Percentiles rank a stretch among this genome's conserved stretches.
phyloP scores from a whole-genome alignment of 2,329 filamentous ascomycete species.

The Parastagonospora avenae region DNA sequence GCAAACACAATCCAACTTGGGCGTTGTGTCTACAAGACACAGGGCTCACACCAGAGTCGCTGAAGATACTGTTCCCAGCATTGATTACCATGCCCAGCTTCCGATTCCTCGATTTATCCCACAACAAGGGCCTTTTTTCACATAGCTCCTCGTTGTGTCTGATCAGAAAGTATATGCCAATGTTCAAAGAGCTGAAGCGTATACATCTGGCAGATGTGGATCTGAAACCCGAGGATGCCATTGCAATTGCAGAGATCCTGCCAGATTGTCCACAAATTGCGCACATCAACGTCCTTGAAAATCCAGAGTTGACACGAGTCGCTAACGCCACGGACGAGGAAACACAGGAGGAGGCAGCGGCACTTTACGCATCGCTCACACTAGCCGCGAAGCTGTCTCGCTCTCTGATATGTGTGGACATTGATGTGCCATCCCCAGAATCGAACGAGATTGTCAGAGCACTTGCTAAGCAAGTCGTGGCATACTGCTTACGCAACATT shows the following conservation, averaged over 20 bases:
- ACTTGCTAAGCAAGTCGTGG: slow-evolving; percentile 90
- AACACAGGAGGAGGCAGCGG: slow-evolving; percentile 89
- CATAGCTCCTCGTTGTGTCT: slow-evolving; percentile 75
- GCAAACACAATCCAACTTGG: slow-evolving; percentile 64
- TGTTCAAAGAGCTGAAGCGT: slow-evolving; percentile 76
- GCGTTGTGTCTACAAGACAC: slow-evolving; percentile 87
- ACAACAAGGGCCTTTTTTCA: slow-evolving; percentile 82
- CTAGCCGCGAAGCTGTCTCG: slow-evolving; percentile 83
- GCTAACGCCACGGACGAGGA: slow-evolving; percentile 78
- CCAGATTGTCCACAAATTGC: slow-evolving; percentile 82
- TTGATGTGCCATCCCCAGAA: slow-evolving; percentile 80
- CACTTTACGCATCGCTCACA: slow-evolving; percentile 88
- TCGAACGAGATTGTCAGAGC: slow-evolving; percentile 92
- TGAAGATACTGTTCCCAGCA: slow-evolving; percentile 76
- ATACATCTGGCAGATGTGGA: slow-evolving; percentile 86
- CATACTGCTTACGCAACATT: slow-evolving; percentile 91
- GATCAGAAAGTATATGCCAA: slow-evolving; percentile 82
- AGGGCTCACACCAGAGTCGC: slow-evolving; percentile 72
- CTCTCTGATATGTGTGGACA: slow-evolving; percentile 85
- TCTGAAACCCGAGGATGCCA: slow-evolving; percentile 84
- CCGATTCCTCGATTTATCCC: slow-evolving; percentile 88
- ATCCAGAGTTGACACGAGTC: slow-evolving; percentile 71
- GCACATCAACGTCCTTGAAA: slow-evolving; percentile 86
- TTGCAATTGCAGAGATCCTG: slow-evolving; percentile 86
- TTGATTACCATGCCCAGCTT: slow-evolving; percentile 73